Conservation (phyloP, 805 yeast species). For the Spathaspora girioi region DNA sequence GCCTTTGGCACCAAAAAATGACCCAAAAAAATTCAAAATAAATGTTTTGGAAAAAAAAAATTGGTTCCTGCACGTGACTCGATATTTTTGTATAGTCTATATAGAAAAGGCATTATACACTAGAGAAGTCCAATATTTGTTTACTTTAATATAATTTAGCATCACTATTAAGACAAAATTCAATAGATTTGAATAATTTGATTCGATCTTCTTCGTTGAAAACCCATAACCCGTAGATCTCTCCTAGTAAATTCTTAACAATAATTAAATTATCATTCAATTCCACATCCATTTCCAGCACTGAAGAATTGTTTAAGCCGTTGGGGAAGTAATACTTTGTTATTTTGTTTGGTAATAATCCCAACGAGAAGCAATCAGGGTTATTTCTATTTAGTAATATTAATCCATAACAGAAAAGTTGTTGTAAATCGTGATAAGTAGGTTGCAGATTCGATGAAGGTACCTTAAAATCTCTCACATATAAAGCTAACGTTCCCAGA, state of each 20-base stretch:
- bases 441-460: slow-evolving; percentile 14
- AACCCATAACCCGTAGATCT: slow-evolving; percentile 76
- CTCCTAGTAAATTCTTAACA: slow-evolving; percentile 62
- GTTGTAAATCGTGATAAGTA: slow-evolving; percentile 32
- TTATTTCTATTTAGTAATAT: slow-evolving; percentile 64
- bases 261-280: slow-evolving; percentile 67
- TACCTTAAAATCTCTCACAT: slow-evolving; percentile 45
- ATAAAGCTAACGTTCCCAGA: slow-evolving; percentile 68
- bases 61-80: background rate
- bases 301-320: slow-evolving; percentile 25
- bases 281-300: slow-evolving; percentile 59
- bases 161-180: slow-evolving; percentile 37
- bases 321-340: slow-evolving; percentile 41
- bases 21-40: background rate
- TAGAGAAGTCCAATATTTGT: too few relatives aligned
- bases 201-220: slow-evolving; percentile 66
- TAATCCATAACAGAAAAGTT: slow-evolving; percentile 60
- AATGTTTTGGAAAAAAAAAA: background rate
- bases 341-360: slow-evolving; percentile 55
- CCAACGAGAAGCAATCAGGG: slow-evolving; percentile 71
- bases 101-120: background rate
- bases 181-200: slow-evolving; percentile 47
- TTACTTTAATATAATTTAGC: slow-evolving; percentile 2
- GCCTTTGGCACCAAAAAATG: background rate
- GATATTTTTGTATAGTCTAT: background rate